Base-by-base conservation (phyloP, 2,329 filamentous ascomycete species). In the Sporothrix globosa region DNA sequence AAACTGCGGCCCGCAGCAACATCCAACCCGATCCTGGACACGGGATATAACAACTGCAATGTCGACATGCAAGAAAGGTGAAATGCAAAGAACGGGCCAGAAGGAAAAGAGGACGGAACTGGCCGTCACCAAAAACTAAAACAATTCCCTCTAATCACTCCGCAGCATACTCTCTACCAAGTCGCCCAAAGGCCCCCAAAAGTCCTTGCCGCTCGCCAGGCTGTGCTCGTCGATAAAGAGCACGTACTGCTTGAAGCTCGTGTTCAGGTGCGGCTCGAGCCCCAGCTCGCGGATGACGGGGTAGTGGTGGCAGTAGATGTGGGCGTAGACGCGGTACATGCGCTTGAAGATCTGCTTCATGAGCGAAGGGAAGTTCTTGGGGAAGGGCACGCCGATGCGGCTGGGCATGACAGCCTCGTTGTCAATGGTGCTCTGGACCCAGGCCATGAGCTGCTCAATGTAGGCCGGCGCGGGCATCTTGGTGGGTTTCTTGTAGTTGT, bases 221-320 rank as follows among this genome's bases (percentile, higher is more conserved):
- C 88, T 90, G 82, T 98, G 96, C 85, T 99, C 96, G 80, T 99
- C 94, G 75, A 99, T 93, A 81, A 99, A 99, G 71, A 99, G 87
- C 73, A 99, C 96, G 78, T 98, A 99, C 82, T 99, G 96, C 86
- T 99, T 99, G 88, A 99, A 99, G 82, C 93, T 97, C 17, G 96
- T 99, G 82, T 99, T 99, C 74, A 99, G 87, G 81, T 99, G 96
- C 58, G 96, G 94, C 82, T 99, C 96, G 71, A 99, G 87, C 27
- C 96, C 96, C 52, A 99, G 87, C 79, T 97, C 93, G 71, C 96
- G 91, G 75, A 99, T 91, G 75, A 99, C 94, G 48, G 94, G 94
- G 82, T 99, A 99, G 83, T 99, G 96, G 82, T 99, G 96, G 84
- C 96, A 99, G 88, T 99, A 99, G 76, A 99, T 97, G 83, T 99